Conservation (phyloP, 495 filamentous ascomycete species). For the Astrothelium subdiscretum region DNA sequence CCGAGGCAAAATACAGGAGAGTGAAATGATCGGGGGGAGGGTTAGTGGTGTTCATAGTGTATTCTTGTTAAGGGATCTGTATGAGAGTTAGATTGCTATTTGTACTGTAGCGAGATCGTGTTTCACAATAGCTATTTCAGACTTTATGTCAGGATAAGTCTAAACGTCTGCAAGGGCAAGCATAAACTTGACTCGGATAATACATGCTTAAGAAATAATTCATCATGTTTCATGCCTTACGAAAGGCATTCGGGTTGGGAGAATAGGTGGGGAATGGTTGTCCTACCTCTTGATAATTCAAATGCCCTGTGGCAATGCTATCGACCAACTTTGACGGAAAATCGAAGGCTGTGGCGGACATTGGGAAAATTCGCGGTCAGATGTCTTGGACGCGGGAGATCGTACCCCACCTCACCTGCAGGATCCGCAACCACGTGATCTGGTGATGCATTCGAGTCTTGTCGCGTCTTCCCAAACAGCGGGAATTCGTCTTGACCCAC, state of each 20-base stretch:
- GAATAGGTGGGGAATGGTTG: not conserved
- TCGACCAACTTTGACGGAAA: too few relatives aligned
- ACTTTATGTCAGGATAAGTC: not conserved
- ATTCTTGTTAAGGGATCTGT: not conserved
- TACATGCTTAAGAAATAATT: slow-evolving; percentile 3
- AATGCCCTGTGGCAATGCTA: too few relatives aligned
- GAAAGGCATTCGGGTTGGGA: too few relatives aligned
- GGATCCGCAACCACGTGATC: not conserved
- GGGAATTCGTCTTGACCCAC: not conserved
- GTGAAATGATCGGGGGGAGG: slow-evolving; percentile 52
- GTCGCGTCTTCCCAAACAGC: not conserved
- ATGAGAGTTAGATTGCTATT: not conserved
- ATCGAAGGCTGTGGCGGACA: too few relatives aligned
- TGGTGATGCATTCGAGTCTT: not conserved
- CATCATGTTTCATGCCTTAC: not conserved
- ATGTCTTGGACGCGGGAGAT: not conserved
- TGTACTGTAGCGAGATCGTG: not conserved
- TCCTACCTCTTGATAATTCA: too few relatives aligned
- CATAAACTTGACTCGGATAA: slow-evolving; percentile 1
- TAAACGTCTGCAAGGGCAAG: not conserved
- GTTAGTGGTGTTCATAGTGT: slow-evolving; percentile 24
- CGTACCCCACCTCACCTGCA: too few relatives aligned
- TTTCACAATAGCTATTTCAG: too few relatives aligned
- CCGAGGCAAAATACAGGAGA: slow-evolving; percentile 79
- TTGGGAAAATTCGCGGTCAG: not conserved